Base-by-base conservation (phyloP, 2,329 filamentous ascomycete species). In the Ophiocordyceps camponoti-floridani region DNA sequence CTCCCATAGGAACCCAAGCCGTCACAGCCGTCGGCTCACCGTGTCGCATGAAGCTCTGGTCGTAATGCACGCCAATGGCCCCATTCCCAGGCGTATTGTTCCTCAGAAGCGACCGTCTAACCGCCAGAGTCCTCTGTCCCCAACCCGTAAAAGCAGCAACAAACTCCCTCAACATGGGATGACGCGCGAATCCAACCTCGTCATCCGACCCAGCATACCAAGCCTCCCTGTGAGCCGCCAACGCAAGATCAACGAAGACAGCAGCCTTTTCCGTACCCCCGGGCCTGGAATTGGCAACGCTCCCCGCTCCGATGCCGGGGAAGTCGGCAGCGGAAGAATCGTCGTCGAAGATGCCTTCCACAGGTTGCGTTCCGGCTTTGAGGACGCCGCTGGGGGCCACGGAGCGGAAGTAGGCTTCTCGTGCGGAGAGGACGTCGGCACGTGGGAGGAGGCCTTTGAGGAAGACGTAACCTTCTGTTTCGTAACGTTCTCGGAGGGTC, bases 41-140 rank as follows among this genome's bases (percentile, higher is more conserved):
- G 51, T 74, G 54, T 1, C 72, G 55, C 42, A 77, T 54, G 50
- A 76, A 77, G 19, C 70, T 74, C 56, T 77, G 72, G 50, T 77
- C 73, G 50, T 77, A 77, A 48, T 77, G 73, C 3, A 77, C 73
- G 0, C 73, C 72, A 47, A 75, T 76, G 0, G 72, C 70, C 49
- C 72, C 70, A 43, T 70, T 73, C 0, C 65, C 65, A 0, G 73
- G 73, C 0, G 68, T 70, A 49, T 75, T 76, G 49, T 76, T 76
- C 35, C 73, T 58, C 44, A 77, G 54, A 11, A 77, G 53, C 1
- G 70, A 73, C 30, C 73, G 58, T 8, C 63, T 41, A 4, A 58
- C 45, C 0, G 42, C 23, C 4, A 72, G 53, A 0, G 68, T 71
- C 40, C 66, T 53, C 0, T 68, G 62, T 0, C 63, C 68, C 74